Conservation (phyloP, 2,329 filamentous ascomycete species). For the Emmonsia crescens region DNA sequence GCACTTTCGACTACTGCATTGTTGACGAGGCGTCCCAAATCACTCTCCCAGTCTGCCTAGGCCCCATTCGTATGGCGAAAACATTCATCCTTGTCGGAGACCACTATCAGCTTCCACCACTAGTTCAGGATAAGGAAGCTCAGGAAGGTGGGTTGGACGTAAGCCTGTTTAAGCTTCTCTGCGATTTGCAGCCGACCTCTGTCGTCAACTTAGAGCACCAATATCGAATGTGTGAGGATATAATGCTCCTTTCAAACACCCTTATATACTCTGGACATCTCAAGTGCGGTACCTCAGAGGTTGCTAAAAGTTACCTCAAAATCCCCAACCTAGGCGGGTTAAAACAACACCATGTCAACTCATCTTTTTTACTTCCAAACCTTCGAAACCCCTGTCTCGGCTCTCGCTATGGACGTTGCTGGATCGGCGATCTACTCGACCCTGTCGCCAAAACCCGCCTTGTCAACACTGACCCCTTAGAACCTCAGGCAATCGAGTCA, state of each 20-base stretch:
- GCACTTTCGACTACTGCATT: conserved; percentile 94
- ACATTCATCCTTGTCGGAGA: conserved; percentile 95
- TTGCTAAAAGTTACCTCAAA: conserved; percentile 58
- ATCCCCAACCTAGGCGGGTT: conserved; percentile 55
- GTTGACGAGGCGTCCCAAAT: conserved; percentile 98
- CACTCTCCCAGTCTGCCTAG: conserved; percentile 85
- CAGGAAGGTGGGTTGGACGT: conserved; percentile 78
- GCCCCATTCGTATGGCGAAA: conserved; percentile 82
- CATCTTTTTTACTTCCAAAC: conserved; percentile 7
- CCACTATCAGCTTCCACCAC: conserved; percentile 87
- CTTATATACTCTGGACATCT: conserved; percentile 87
- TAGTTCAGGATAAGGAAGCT: conserved; percentile 87
- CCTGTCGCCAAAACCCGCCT: conserved; percentile 69
- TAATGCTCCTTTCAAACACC: conserved; percentile 87
- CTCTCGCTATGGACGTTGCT: conserved; percentile 48
- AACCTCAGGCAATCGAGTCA: conserved; percentile 51
- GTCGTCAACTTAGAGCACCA: conserved; percentile 91
- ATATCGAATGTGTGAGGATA: conserved; percentile 96
- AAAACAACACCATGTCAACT: conserved; percentile 41
- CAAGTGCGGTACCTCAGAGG: conserved; percentile 71
- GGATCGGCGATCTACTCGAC: conserved; percentile 61
- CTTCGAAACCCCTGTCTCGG: conserved; percentile 44
- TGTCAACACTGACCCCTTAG: conserved; percentile 74
- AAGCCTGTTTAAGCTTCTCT: conserved; percentile 86
- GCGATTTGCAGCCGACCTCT: conserved; percentile 73